A percentile compares a stretch with the other conserved stretches of the same genome.
phyloP scores from a whole-genome alignment of 129 eudicot genomes.

The Helichrysum umbraculigerum region DNA sequence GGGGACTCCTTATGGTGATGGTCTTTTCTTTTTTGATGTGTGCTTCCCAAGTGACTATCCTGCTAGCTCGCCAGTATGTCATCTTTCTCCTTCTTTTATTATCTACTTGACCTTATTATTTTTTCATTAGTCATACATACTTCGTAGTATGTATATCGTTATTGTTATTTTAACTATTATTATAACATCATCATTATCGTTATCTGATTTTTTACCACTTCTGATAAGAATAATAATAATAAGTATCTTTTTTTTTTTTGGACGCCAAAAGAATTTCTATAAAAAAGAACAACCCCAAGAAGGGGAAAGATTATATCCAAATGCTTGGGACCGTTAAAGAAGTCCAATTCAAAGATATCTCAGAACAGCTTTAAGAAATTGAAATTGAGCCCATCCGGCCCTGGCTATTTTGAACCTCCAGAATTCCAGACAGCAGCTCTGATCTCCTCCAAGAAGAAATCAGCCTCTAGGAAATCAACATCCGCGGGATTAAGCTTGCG shows the following conservation, averaged over 20 bases:
- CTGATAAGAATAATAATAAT: too few relatives aligned
- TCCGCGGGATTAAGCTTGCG: background rate
- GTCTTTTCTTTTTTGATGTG: too few relatives aligned
- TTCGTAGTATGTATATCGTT: too few relatives aligned
- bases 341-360: background rate
- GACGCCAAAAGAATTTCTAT: too few relatives aligned
- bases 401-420: background rate
- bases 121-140: too few relatives aligned
- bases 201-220: too few relatives aligned
- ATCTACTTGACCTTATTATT: background rate
- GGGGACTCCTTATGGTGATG: background rate
- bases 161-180: too few relatives aligned
- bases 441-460: background rate
- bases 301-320: too few relatives aligned
- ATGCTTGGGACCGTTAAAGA: background rate
- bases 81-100: background rate
- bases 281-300: too few relatives aligned
- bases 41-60: slow-evolving; percentile 1
- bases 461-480: background rate
- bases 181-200: too few relatives aligned
- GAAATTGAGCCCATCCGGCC: background rate
- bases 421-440: background rate
- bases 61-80: background rate
- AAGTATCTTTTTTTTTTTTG: too few relatives aligned
- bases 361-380: background rate